Conservation (phyloP, 495 filamentous ascomycete genomes). For the Hypoxylon subgilvum region DNA sequence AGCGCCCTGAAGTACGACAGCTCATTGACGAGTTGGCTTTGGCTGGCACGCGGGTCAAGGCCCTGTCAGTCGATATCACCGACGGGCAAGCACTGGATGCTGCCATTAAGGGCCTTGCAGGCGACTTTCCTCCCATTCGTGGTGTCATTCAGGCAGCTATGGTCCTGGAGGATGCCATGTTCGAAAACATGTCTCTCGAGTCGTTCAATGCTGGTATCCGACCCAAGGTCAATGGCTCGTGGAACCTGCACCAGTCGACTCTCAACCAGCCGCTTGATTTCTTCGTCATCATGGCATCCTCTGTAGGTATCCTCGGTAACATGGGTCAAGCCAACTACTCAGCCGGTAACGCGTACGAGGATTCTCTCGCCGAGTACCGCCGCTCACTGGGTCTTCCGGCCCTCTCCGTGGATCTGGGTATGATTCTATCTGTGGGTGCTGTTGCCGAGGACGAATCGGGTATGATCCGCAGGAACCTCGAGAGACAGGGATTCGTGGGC, state of each 20-base stretch:
- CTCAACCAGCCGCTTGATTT: constrained; percentile 50
- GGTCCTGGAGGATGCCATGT: constrained; percentile 33
- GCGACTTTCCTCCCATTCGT: constrained; percentile 49
- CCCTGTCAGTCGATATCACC: constrained; percentile 46
- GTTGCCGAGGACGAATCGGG: constrained; percentile 16
- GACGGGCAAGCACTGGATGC: constrained; percentile 5
- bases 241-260: constrained; percentile 55
- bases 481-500: no score
- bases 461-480: no score
- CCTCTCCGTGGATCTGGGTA: constrained; percentile 54
- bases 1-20: not conserved
- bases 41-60: constrained; percentile 15
- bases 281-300: constrained; percentile 61
- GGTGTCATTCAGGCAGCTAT: constrained; percentile 56
- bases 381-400: constrained; percentile 41
- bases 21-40: constrained; percentile 3
- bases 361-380: constrained; percentile 48
- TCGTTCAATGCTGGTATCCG: constrained; percentile 49
- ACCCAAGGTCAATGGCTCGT: constrained; percentile 59
- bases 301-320: constrained; percentile 55
- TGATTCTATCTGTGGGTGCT: constrained; percentile 42
- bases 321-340: constrained; percentile 62
- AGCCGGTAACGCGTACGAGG: constrained; percentile 60
- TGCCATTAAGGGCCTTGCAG: constrained; percentile 8
- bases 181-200: constrained; percentile 56